These are phyloP conservation scores for Ophiostoma tasmaniense DNA, from an alignment of 2,329 filamentous ascomycete genomes.

Conservation along the genomic window DNA sequence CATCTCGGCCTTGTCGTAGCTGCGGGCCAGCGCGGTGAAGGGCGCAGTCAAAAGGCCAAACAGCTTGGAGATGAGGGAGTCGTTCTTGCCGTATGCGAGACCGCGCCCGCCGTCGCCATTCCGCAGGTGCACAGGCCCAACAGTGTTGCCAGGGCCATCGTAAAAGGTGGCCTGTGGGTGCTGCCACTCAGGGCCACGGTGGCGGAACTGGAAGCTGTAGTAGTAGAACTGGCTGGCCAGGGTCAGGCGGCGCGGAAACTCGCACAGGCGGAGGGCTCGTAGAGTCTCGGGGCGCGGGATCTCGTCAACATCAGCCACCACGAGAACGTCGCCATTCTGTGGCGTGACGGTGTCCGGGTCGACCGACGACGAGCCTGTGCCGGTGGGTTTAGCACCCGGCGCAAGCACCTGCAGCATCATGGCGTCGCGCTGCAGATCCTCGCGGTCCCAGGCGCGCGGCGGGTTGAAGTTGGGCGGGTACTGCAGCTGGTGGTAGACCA, in stretches of 20 bases:
- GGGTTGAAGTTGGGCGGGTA: constrained; percentile 36
- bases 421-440: constrained; percentile 44
- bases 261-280: constrained; percentile 40
- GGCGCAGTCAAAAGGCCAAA: neutral
- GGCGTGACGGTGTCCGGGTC: constrained; percentile 27
- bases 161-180: constrained; percentile 55
- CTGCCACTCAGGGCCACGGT: constrained; percentile 39
- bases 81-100: neutral
- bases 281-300: constrained; percentile 45
- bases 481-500: constrained; percentile 48
- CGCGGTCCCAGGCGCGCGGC: constrained; percentile 38
- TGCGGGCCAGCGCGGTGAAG: constrained; percentile 29
- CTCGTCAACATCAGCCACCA: constrained; percentile 55
- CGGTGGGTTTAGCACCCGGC: neutral
- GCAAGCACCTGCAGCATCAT: constrained; percentile 48
- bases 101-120: constrained; percentile 34
- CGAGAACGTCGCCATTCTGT: constrained; percentile 43
- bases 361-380: neutral
- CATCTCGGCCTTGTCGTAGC: constrained; percentile 37
- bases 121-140: constrained; percentile 46
- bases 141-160: constrained; percentile 36
- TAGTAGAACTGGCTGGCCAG: constrained; percentile 47
- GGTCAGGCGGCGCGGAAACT: constrained; percentile 44
- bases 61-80: neutral
- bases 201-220: constrained; percentile 49